Evolutionary conservation across 441 rosid genomes (phyloP).

Genomic region (Eruca vesicaria): DNA sequence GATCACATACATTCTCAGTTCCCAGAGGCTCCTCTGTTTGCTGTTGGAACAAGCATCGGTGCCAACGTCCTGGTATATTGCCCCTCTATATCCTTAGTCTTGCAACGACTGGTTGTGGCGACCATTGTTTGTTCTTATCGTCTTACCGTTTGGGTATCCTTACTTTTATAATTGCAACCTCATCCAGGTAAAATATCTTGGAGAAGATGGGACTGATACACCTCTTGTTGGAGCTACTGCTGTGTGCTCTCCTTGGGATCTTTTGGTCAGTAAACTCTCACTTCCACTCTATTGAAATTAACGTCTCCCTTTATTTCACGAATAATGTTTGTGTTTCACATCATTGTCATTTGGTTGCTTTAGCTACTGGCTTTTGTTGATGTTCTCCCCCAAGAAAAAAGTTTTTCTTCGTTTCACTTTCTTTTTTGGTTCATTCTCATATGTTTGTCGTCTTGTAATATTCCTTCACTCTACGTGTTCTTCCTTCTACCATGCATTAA

Average conservation of each 20-base stretch:
- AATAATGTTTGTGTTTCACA: neutral
- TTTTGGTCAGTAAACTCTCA: conserved; percentile 58
- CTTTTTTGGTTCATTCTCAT: neutral
- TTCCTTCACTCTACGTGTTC: neutral
- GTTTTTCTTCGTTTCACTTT: conserved; percentile 4
- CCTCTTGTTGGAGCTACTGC: conserved; percentile 83
- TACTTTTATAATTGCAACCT: neutral
- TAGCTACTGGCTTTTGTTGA: neutral
- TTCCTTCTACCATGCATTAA: neutral
- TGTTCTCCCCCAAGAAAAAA: neutral
- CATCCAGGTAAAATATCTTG: conserved; percentile 87
- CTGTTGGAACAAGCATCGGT: conserved; percentile 87
- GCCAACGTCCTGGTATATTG: conserved; percentile 71
- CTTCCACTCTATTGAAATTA: neutral
- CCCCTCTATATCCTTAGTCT: neutral
- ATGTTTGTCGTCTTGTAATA: neutral
- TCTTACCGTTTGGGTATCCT: neutral
- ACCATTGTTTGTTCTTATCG: conserved; percentile 3
- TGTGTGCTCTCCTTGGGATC: conserved; percentile 91
- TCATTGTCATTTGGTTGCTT: neutral
- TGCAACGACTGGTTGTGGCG: neutral
- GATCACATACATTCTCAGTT: conserved; percentile 55
- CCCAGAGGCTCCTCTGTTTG: conserved; percentile 73
- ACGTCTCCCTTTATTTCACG: neutral
- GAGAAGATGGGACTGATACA: conserved; percentile 65